Conservation (phyloP, 169 alveolate species). For the Plasmodium coatneyi region DNA sequence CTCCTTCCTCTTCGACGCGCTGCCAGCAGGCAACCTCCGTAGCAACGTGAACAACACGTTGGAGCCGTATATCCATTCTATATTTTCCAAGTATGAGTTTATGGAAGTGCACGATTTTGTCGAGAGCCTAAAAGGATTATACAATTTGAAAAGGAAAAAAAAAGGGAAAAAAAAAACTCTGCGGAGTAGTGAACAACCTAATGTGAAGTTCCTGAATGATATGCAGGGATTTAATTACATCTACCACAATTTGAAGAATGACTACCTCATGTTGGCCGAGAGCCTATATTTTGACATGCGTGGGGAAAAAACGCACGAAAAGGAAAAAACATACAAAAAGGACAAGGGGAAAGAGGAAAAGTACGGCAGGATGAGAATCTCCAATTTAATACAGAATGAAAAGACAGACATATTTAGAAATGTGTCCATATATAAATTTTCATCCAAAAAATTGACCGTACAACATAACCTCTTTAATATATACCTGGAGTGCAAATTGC, state of each 20-base stretch:
- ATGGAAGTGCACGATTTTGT: constrained; percentile 46
- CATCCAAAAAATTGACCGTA: constrained; percentile 16
- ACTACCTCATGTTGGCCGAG: constrained; percentile 26
- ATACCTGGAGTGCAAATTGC: constrained; percentile 39
- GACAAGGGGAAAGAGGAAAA: background rate
- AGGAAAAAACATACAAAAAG: background rate
- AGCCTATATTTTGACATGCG: constrained; percentile 26
- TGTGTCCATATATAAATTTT: constrained; percentile 51
- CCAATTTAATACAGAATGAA: constrained; percentile 38
- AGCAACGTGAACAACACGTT: constrained; percentile 2
- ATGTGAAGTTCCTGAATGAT: constrained; percentile 33
- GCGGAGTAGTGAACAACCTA: constrained; percentile 16
- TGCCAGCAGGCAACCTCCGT: constrained; percentile 19
- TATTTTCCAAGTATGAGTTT: constrained; percentile 17
- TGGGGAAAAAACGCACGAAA: background rate
- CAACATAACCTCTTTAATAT: constrained; percentile 67
- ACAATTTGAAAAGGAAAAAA: constrained; percentile 14
- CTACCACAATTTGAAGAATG: constrained; percentile 52
- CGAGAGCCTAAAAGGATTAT: constrained; percentile 54
- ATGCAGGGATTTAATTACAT: constrained; percentile 51
- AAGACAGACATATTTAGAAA: constrained; percentile 40
- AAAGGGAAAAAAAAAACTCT: constrained; percentile 1
- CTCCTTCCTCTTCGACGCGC: constrained; percentile 60
- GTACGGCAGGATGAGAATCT: constrained; percentile 6
- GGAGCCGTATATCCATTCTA: constrained; percentile 20